Evolutionary conservation across 495 filamentous ascomycete genomes (phyloP).

Genomic region (Penicillium paradoxum): DNA sequence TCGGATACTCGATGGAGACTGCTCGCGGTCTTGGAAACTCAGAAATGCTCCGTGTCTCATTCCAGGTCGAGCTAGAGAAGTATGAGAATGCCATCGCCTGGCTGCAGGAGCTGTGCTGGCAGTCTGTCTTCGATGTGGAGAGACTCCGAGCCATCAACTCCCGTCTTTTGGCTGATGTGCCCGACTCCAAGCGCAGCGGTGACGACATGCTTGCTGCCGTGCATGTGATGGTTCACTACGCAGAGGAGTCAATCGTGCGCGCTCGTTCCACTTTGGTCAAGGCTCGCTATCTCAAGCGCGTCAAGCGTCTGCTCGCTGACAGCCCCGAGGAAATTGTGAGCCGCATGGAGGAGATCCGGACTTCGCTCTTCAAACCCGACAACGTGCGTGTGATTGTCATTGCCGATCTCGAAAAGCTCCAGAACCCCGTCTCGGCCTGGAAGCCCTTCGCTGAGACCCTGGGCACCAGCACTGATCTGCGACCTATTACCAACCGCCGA

Average conservation of each 20-base stretch:
- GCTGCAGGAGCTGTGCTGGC: slow-evolving; percentile 80
- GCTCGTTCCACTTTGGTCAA: slow-evolving; percentile 82
- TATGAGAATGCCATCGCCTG: slow-evolving; percentile 78
- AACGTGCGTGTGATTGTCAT: slow-evolving; percentile 84
- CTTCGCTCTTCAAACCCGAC: slow-evolving; percentile 66
- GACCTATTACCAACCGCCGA: slow-evolving; percentile 54
- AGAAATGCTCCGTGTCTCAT: slow-evolving; percentile 72
- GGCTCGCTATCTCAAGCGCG: slow-evolving; percentile 78
- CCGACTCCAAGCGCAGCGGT: slow-evolving; percentile 86
- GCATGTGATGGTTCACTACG: slow-evolving; percentile 72
- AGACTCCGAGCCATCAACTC: slow-evolving; percentile 79
- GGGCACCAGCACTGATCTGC: slow-evolving; percentile 43
- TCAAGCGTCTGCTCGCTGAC: slow-evolving; percentile 68
- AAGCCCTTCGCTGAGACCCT: slow-evolving; percentile 54
- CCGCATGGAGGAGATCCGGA: slow-evolving; percentile 71
- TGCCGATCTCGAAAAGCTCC: slow-evolving; percentile 71
- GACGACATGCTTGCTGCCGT: slow-evolving; percentile 64
- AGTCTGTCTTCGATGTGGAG: slow-evolving; percentile 77
- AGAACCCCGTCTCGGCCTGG: slow-evolving; percentile 80
- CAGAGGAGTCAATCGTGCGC: slow-evolving; percentile 64
- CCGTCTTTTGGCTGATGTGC: slow-evolving; percentile 86
- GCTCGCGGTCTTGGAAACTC: slow-evolving; percentile 64
- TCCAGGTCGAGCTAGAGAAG: slow-evolving; percentile 84
- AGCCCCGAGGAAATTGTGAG: slow-evolving; percentile 65
- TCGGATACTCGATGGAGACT: slow-evolving; percentile 67